Base-by-base conservation (phyloP, 371 early-diverging fungal genomes). In the Mucor velutinosus region DNA sequence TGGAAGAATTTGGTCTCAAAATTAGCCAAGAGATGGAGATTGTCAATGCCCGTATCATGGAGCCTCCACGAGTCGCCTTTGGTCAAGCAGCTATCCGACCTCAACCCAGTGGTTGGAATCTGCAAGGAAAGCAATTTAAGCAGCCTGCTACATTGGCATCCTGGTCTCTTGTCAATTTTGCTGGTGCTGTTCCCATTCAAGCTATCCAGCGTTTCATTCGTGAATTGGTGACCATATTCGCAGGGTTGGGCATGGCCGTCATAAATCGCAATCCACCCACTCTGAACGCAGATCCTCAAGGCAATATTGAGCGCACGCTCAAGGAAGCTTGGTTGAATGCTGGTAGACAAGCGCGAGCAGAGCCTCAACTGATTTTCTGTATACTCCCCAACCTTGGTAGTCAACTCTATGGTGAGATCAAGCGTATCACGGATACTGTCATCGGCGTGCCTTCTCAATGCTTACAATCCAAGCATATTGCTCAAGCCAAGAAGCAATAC, bases 361-460 rank as follows among this genome's bases (percentile, higher is more conserved):
- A 86, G 56, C 93, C 94, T 23, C 94, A 95, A 79, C 64, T 95
- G 25, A 70, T 94, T 41, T 67, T 94, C 32, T 93, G 95, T 76
- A 86, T 98, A 60, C 74, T 98, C 47, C 94, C 94, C 55, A 92
- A 92, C 81, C 94, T 92, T 53, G 93, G 92, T 68, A 82, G 87
- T 17, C 89, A 87, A 4, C 76, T 96, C 2, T 99, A 99, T 78
- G 93, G 93, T 56, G 94, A 95, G 67, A 93, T 99, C 72, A 99
- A 99, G 86, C 87, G 96, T 29, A 87, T 94, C 32, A 88, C 93
- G 27, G 99, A 99, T 76, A 96, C 96, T 25, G 87, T 93, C 19
- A 83, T 95, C 62, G 95, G 97, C 30, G 80, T 96, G 25, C 88
- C 93, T 0, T 94, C 98, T 2, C 99, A 99, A 81, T 99, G 99